Conservation (phyloP, 306 rosid species). For the Acacia confusa region DNA sequence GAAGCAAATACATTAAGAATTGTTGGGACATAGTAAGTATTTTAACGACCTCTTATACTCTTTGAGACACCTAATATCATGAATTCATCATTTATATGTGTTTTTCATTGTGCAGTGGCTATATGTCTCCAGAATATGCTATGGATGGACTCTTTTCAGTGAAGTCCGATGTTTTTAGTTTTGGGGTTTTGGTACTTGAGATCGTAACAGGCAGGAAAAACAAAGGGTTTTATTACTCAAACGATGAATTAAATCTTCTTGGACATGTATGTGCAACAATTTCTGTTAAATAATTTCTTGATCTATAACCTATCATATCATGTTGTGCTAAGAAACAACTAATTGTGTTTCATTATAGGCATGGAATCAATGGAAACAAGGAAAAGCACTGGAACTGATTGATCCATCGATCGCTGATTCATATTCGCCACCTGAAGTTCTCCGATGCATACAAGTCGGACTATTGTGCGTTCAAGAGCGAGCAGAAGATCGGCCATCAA, state of each 20-base stretch:
- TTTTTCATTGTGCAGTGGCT: slow-evolving; percentile 51
- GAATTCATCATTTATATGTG: background rate
- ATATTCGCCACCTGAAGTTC: slow-evolving; percentile 49
- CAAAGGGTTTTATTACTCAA: slow-evolving; percentile 56
- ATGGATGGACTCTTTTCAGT: slow-evolving; percentile 76
- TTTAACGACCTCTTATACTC: background rate
- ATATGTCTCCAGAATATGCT: slow-evolving; percentile 83
- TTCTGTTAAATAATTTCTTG: background rate
- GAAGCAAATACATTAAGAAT: slow-evolving; percentile 74
- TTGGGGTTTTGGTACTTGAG: slow-evolving; percentile 75
- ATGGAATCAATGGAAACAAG: slow-evolving; percentile 73
- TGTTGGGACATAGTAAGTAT: slow-evolving; percentile 84
- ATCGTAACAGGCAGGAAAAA: slow-evolving; percentile 74
- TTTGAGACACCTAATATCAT: background rate
- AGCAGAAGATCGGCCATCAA: slow-evolving; percentile 55
- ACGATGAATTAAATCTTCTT: slow-evolving; percentile 63
- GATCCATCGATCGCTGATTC: slow-evolving; percentile 51
- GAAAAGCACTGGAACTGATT: slow-evolving; percentile 48
- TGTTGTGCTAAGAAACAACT: slow-evolving; percentile 11
- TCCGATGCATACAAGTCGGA: slow-evolving; percentile 51
- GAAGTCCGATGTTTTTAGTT: slow-evolving; percentile 77
- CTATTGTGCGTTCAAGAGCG: slow-evolving; percentile 51
- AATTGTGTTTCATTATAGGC: slow-evolving; percentile 41
- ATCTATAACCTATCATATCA: background rate
- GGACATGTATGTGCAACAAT: slow-evolving; percentile 52